Base-by-base conservation (phyloP, 2,329 filamentous ascomycete species). In the Laburnicola sp. region DNA sequence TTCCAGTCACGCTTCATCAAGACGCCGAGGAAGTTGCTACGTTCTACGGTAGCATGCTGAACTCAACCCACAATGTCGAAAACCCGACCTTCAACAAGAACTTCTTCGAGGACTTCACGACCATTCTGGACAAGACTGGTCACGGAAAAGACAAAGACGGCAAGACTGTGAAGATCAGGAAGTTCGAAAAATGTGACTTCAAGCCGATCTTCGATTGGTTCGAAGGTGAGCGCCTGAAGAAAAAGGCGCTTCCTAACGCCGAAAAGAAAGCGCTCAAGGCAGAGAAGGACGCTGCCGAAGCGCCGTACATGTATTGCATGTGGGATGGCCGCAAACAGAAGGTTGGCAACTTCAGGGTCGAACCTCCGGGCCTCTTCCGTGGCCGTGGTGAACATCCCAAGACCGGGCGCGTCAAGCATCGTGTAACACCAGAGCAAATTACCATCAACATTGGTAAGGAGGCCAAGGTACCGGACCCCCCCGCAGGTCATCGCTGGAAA, bases 251-350 rank as follows among this genome's bases (percentile, higher is more conserved):
- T 40, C 74, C 83, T 4, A 80, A 86, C 30, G 90, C 91, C 1
- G 92, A 97, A 74, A 97, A 97, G 82, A 96, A 97, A 71, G 84
- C 83, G 0, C 80, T 91, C 54, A 97, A 97, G 75, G 91, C 88
- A 0, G 89, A 89, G 63, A 97, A 89, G 70, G 91, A 97, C 54
- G 86, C 83, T 55, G 72, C 83, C 2, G 94, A 99, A 74, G 90
- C 87, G 3, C 87, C 89, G 0, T 99, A 86, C 72, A 85, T 88
- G 76, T 87, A 82, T 73, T 99, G 94, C 74, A 83, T 87, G 59
- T 97, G 94, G 92, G 92, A 99, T 71, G 92, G 93, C 32, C 89
- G 93, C 62, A 97, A 97, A 74, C 92, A 99, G 72, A 97, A 97
- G 72, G 93, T 99, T 50, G 94, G 94, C 68, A 99, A 99, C 78